A percentile compares a stretch with the other conserved stretches of the same genome.
phyloP scores from a whole-genome alignment of 2,329 filamentous ascomycete species.

The Pseudomassariella vexata region DNA sequence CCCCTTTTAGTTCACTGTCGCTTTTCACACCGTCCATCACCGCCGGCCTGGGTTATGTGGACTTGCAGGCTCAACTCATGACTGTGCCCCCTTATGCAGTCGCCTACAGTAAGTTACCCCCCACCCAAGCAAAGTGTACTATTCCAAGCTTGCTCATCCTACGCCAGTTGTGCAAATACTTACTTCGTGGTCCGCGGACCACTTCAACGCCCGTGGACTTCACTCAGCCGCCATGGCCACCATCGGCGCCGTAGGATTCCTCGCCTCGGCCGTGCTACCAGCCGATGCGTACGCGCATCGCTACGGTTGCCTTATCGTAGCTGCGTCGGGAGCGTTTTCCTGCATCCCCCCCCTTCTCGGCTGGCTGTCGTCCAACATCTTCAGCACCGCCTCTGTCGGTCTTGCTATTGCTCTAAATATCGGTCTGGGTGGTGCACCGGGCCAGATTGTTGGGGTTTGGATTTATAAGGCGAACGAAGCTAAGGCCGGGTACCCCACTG shows the following conservation, averaged over 20 bases:
- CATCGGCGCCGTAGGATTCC: slow-evolving; percentile 42
- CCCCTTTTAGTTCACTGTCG: slow-evolving; percentile 21
- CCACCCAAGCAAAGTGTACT: too few relatives aligned
- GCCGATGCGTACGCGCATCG: slow-evolving; percentile 50
- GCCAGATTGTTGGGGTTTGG: slow-evolving; percentile 67
- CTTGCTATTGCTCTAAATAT: slow-evolving; percentile 66
- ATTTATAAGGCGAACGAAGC: slow-evolving; percentile 62
- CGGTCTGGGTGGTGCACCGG: slow-evolving; percentile 56
- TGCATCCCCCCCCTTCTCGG: slow-evolving; percentile 63
- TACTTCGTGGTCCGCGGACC: slow-evolving; percentile 56
- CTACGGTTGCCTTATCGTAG: slow-evolving; percentile 64
- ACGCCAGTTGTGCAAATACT: slow-evolving; percentile 25
- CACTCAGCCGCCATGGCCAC: slow-evolving; percentile 35
- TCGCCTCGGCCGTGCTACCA: slow-evolving; percentile 57
- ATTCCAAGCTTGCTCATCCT: too few relatives aligned
- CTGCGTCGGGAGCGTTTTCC: slow-evolving; percentile 58
- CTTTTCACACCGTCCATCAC: slow-evolving; percentile 55
- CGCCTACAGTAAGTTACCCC: slow-evolving; percentile 23
- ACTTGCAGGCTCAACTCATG: slow-evolving; percentile 51
- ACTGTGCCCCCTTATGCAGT: slow-evolving; percentile 62
- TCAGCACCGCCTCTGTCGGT: slow-evolving; percentile 56
- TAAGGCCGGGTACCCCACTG: slow-evolving; percentile 56
- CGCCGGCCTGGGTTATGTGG: slow-evolving; percentile 19
- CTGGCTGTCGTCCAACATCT: slow-evolving; percentile 62
- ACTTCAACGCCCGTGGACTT: slow-evolving; percentile 44